Base-by-base conservation (phyloP, 768 basidiomycete species). In the Auricularia sp. region DNA sequence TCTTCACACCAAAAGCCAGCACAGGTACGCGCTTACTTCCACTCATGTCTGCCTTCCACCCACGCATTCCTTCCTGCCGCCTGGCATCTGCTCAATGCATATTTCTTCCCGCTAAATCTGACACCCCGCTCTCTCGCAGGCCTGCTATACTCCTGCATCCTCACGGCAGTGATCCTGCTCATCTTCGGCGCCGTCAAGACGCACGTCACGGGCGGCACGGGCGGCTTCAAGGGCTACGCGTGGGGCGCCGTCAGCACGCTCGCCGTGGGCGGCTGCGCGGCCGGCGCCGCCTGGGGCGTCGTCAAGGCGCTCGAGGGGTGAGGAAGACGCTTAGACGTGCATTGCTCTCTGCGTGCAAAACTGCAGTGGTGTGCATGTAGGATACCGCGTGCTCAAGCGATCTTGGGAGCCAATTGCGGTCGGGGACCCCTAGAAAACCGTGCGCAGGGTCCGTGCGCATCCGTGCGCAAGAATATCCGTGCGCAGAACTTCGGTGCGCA, bases 181-280 rank as follows among this genome's bases (percentile, higher is more conserved):
- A 73, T 95, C 64, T 99, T 98, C 72, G 96, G 96, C 54, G 89
- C 85, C 1, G 84, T 95, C 69, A 80, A 80, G 72, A 75, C 77
- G 21, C 75, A 76, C 68, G 76, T 77, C 67, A 78, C 77, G 65
- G 73, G 67, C 47, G 64, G 42, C 1, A 45, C 33, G 18, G 47
- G 33, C 58, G 18, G 34, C 42, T 36, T 45, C 34, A 51, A n/a
- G 18, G 89, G 89, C 2, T 95, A 96, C 72, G 71, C 93, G 3
- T 92, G 90, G 84, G 95, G 95, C 13, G 92, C 94, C 4, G 72
- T 92, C 24, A 88, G 85, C 70, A 98, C 93, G 18, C 79, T 96
- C 65, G 76, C 90, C 47, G 96, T 98, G 0, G 96, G 96, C 39
- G 94, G 94, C 11, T 76, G 90, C 0, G 96, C 96, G 0, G 96